Base-by-base conservation (phyloP, 2,329 filamentous ascomycete species). In the Stachybotrys chartarum region DNA sequence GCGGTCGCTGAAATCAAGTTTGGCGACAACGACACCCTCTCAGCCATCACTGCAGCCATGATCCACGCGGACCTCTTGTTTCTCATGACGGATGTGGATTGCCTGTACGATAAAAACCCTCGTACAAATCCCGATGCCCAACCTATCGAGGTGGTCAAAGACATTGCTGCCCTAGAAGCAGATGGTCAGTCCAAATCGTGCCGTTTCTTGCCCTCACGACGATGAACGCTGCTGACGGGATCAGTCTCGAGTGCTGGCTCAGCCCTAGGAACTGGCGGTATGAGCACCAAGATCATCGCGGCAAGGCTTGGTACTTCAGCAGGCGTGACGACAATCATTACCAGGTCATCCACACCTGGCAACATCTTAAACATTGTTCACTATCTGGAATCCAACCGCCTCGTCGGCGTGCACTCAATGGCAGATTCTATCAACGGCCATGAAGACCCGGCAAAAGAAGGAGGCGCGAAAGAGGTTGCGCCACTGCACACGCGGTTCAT, bases 1-100 rank as follows among this genome's bases (percentile, higher is more conserved):
- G 91, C 92, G 30, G 94, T 99, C 61, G 90, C 93, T 49, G 94
- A 99, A 80, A 99, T 99, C 75, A 97, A 97, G 78, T 99, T 99
- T 68, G 94, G 94, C 62, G 94, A 99, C 78, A 99, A 99, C 65
- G 94, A 99, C 72, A 99, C 94, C 1, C 79, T 99, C 50, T 96
- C 91, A 12, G 94, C 94, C 56, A 97, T 99, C 63, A 96, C 94
- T 0, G 91, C 94, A 1, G 94, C 89, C 61, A 97, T 97, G 91
- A 90, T 97, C 18, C 91, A 96, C 66, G 94, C 94, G 52, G 92
- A 99, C 67, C 90, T 96, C 65, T 80, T 99, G 10, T 99, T 99
- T 73, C 81, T 99, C 60, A 97, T 99, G 94, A 99, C 94, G 1
- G 94, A 99, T 68, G 94, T 99, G 51, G 94, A 99, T 69, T 97